Conservation (phyloP, 371 early-diverging fungal genomes). For the Mortierella sp. region DNA sequence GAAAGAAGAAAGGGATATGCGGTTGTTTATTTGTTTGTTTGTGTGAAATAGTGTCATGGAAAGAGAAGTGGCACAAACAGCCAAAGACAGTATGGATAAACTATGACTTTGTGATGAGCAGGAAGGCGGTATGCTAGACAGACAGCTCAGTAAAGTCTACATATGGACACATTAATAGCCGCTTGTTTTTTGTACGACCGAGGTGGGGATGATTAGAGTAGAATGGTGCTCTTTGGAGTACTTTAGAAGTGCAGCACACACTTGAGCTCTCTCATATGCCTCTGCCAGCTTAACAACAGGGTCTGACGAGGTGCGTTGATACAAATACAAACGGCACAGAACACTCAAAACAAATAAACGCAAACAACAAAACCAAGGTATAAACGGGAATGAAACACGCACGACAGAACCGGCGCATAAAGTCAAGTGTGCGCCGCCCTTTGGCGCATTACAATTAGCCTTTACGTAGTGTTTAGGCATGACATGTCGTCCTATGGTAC, state of each 20-base stretch:
- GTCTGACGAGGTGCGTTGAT: no score
- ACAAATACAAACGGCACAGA: background rate
- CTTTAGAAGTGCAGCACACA: background rate
- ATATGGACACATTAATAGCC: background rate
- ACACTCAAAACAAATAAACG: background rate
- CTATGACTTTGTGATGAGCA: background rate
- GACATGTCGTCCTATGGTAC: background rate
- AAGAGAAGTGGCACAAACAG: background rate
- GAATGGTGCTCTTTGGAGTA: background rate
- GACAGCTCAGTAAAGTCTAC: background rate
- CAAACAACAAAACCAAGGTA: background rate
- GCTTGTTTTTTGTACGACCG: background rate
- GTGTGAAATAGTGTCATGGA: background rate
- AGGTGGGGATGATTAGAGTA: background rate
- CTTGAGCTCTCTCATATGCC: background rate
- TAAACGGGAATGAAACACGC: no score
- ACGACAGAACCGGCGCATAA: no score
- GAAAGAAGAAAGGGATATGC: background rate
- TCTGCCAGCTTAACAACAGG: background rate
- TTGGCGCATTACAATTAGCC: background rate
- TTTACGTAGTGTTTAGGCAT: slow-evolving; percentile 2
- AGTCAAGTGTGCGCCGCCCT: background rate
- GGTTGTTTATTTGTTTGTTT: background rate
- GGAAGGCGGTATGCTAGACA: background rate
- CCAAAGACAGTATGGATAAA: background rate